phyloP scores from a whole-genome alignment of 345 rosid genomes.

The Camelina neglecta region DNA sequence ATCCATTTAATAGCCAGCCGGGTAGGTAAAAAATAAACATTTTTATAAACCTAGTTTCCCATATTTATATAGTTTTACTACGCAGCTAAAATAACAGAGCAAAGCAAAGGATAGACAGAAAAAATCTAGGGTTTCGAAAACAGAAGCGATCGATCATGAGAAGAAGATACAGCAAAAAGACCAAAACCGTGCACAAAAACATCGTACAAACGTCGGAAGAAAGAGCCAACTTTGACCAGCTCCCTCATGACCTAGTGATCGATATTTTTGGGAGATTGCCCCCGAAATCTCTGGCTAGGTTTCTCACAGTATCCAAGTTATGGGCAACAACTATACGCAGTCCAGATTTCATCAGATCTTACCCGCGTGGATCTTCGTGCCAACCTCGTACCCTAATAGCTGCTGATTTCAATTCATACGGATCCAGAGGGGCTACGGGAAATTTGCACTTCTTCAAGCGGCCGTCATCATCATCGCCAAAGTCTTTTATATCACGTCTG shows the following conservation, averaged over 20 bases:
- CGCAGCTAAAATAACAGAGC: neutral
- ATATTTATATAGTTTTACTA: neutral
- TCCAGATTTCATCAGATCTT: neutral
- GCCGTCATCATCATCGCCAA: neutral
- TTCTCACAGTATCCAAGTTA: constrained; percentile 22
- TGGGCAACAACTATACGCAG: neutral
- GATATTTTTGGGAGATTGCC: constrained; percentile 14
- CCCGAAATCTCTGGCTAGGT: neutral
- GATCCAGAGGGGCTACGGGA: too few species aligned
- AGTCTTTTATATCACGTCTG: neutral
- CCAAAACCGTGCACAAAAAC: neutral
- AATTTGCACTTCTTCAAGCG: neutral
- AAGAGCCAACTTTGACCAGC: neutral
- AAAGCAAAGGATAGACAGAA: neutral
- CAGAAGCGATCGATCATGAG: neutral
- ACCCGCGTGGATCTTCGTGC: neutral
- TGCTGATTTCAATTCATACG: neutral
- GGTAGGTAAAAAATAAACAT: neutral
- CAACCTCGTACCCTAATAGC: neutral
- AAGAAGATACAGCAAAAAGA: neutral
- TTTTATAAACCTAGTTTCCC: neutral
- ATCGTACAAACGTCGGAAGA: neutral
- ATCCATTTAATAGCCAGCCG: neutral
- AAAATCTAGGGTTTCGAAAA: neutral
- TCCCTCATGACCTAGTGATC: neutral